Conservation (phyloP, 768 basidiomycete species). For the Podaxis pistillaris region DNA sequence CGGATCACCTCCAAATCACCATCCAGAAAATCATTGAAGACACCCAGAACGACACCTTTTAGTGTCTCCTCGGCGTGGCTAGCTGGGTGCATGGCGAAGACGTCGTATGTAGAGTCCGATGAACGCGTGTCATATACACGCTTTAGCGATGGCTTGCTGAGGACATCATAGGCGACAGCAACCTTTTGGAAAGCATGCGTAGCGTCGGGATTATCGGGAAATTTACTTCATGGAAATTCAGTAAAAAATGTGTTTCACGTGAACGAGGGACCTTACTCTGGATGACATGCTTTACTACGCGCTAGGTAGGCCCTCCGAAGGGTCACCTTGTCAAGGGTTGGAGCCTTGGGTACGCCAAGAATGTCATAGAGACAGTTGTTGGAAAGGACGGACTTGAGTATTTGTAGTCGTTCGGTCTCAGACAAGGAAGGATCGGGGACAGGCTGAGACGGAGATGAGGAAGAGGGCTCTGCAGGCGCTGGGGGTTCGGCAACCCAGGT, state of each 20-base stretch:
- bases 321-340: constrained; percentile 54
- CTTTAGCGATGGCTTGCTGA: constrained; percentile 69
- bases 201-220: constrained; percentile 70
- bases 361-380: constrained; percentile 72
- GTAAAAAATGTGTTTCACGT: not conserved
- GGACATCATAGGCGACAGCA: constrained; percentile 77
- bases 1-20: constrained; percentile 87
- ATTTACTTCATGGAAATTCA: constrained; percentile 55
- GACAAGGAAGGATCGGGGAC: not conserved
- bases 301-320: constrained; percentile 76
- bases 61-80: constrained; percentile 79
- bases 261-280: constrained; percentile 62
- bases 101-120: constrained; percentile 45
- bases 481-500: constrained; percentile 48
- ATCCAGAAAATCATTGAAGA: constrained; percentile 80
- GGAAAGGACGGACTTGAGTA: constrained; percentile 50
- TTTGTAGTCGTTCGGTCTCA: constrained; percentile 2
- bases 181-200: constrained; percentile 87
- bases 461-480: constrained; percentile 16
- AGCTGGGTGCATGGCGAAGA: constrained; percentile 50
- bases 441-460: constrained; percentile 17
- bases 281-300: constrained; percentile 76
- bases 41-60: constrained; percentile 65
- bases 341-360: constrained; percentile 57
- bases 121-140: constrained; percentile 66